These are phyloP conservation scores for Parastagonospora avenae DNA, from an alignment of 2,329 filamentous ascomycete species.

Conservation along the genomic window DNA sequence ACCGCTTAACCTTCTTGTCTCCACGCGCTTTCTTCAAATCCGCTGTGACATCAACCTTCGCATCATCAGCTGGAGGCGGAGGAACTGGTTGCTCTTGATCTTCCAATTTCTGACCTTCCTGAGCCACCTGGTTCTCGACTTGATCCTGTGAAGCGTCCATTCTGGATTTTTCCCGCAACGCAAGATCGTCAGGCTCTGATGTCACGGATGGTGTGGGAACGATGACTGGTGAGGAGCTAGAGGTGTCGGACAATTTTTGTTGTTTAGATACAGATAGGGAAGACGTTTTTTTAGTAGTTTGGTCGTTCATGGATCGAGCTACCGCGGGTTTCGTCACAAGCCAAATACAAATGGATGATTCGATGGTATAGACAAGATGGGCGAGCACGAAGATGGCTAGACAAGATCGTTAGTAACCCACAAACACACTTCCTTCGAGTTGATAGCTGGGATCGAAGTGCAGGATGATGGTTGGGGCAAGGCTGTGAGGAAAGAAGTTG, in stretches of 20 bases:
- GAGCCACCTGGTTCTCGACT: slow-evolving; percentile 8
- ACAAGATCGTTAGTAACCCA: too few species aligned
- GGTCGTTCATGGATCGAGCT: slow-evolving; percentile 25
- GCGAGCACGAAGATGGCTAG: too few species aligned
- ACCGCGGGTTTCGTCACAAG: not conserved
- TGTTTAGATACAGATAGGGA: slow-evolving; percentile 9
- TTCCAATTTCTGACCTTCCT: slow-evolving; percentile 7
- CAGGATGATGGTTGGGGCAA: not conserved
- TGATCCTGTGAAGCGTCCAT: slow-evolving; percentile 22
- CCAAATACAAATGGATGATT: too few species aligned
- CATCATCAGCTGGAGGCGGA: slow-evolving; percentile 10
- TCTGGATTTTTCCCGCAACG: slow-evolving; percentile 13
- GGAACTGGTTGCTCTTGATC: slow-evolving; percentile 6
- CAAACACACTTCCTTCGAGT: not conserved
- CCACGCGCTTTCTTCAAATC: slow-evolving; percentile 12
- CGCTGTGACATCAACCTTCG: slow-evolving; percentile 7
- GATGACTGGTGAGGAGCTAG: slow-evolving; percentile 28
- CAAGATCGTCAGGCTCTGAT: slow-evolving; percentile 24
- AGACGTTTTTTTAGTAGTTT: slow-evolving; percentile 13
- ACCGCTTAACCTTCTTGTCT: slow-evolving; percentile 16
- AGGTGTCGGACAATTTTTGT: slow-evolving; percentile 26
- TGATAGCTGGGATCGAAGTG: not conserved
- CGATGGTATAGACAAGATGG: too few species aligned
- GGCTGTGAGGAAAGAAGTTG: not conserved
- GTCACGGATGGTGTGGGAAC: slow-evolving; percentile 30